Evolutionary conservation across 345 rosid species (phyloP).

Genomic region (Triadica sebifera): DNA sequence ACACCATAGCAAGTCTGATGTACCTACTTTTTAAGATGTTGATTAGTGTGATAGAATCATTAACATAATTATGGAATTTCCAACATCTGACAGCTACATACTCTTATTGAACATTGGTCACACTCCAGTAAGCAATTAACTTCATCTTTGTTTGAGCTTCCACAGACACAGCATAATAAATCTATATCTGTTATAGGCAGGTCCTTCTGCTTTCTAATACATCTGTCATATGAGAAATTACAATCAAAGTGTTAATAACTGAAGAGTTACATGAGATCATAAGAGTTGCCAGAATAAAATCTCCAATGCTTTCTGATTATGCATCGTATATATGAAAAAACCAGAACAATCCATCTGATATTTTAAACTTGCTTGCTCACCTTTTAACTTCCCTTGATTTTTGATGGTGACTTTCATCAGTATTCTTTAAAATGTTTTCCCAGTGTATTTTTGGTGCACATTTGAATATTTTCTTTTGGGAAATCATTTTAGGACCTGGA

Average conservation of each 20-base stretch:
- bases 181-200: constrained; percentile 19
- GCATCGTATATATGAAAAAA: background rate
- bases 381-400: constrained; percentile 22
- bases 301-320: background rate
- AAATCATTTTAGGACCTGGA: constrained; percentile 21
- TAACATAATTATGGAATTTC: background rate
- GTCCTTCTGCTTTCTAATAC: constrained; percentile 14
- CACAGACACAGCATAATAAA: constrained; percentile 48
- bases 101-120: constrained; percentile 41
- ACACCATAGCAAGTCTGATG: constrained; percentile 61
- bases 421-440: constrained; percentile 21
- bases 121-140: constrained; percentile 43
- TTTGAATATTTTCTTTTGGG: constrained; percentile 23
- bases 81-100: constrained; percentile 19
- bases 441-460: constrained; percentile 16
- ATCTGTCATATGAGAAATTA: constrained; percentile 21
- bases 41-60: constrained; percentile 7
- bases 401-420: constrained; percentile 2
- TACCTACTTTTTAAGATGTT: constrained; percentile 29
- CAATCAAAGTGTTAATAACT: constrained; percentile 7
- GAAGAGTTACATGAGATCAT: background rate
- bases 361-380: constrained; percentile 31
- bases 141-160: constrained; percentile 46
- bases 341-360: background rate
- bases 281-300: background rate